Evolutionary conservation across 371 early-diverging fungal genomes (phyloP).

Genomic region (Entomophthora muscae): DNA sequence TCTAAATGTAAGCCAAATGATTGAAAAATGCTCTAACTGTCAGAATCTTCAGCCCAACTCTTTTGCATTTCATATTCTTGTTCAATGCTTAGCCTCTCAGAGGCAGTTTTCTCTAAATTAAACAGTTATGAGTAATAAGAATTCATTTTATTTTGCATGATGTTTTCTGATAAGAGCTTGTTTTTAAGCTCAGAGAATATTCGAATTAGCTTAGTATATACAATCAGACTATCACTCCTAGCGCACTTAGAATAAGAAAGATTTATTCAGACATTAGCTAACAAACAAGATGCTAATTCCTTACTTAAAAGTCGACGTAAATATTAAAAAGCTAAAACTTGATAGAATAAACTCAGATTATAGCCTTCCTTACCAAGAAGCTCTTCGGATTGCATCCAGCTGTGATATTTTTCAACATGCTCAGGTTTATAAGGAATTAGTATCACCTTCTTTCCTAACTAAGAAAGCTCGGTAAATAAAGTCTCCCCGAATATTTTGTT

Average conservation of each 20-base stretch:
- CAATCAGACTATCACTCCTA: not conserved
- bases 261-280: too few species aligned
- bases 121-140: too few species aligned
- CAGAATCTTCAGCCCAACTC: slow-evolving; percentile 67
- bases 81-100: slow-evolving; percentile 75
- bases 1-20: not conserved
- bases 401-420: slow-evolving; percentile 76
- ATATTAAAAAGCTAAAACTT: not conserved
- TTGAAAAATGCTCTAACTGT: slow-evolving; percentile 39
- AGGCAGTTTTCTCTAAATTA: slow-evolving; percentile 71
- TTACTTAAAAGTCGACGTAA: not conserved
- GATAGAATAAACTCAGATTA: not conserved
- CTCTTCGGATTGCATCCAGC: slow-evolving; percentile 85
- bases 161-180: not conserved
- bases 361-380: slow-evolving; percentile 31
- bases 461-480: slow-evolving; percentile 4
- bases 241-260: not conserved
- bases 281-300: too few species aligned
- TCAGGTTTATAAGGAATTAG: slow-evolving; percentile 71
- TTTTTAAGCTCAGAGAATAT: not conserved
- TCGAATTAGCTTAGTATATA: not conserved
- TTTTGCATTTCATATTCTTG: slow-evolving; percentile 90
- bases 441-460: slow-evolving; percentile 43
- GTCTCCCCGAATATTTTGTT: not conserved
- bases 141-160: not conserved